Evolutionary conservation across 495 filamentous ascomycete species (phyloP), one percentile per base, ranked within the genome.

Genomic region (Penicillium steckii): DNA sequence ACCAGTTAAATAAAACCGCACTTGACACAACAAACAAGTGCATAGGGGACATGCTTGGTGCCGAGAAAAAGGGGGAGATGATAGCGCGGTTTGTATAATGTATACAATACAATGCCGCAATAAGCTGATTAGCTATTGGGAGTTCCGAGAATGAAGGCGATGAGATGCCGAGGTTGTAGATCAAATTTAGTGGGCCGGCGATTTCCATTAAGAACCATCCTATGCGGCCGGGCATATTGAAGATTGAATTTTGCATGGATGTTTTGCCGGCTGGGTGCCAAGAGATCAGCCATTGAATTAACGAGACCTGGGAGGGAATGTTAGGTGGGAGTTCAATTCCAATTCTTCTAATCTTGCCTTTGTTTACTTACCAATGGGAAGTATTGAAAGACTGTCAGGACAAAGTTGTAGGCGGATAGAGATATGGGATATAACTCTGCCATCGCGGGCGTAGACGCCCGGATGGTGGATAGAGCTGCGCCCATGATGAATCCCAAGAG

Each of bases 11-110:
- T 21, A 55, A 1, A 27, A 85, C 48, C 1, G 82, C 92, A 3
- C 64, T 70, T 35, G 68, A 5, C 74, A 83, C 84, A 53, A 96
- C 71, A 15, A 81, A 47, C 8, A 79, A 55, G 65, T 91, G 88
- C 44, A 93, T 87, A 19, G 91, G 92, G 8, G 91, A 91, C 87
- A 98, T 96, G 68, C 83, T 88, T 0, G 91, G 91, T 46, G 91
- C 90, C 25, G 91, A 76, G 56, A 91, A 72, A 33, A 85, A 75
- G 1, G 94, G 91, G 29, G 84, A 83, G 50, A 96, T 69, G 47
- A 97, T 67, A 17, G 93, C 88, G 55, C 94, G 89, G 77, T 98
- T 91, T 61, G 83, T 50, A 72, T 98, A 98, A 70, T 98, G 94
- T 52, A 88, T 80, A 45, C 80, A 64, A 61, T 69, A 74, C 0